Conservation (phyloP, 192 early-diverging fungal genomes). For the Coemansia sp. region DNA sequence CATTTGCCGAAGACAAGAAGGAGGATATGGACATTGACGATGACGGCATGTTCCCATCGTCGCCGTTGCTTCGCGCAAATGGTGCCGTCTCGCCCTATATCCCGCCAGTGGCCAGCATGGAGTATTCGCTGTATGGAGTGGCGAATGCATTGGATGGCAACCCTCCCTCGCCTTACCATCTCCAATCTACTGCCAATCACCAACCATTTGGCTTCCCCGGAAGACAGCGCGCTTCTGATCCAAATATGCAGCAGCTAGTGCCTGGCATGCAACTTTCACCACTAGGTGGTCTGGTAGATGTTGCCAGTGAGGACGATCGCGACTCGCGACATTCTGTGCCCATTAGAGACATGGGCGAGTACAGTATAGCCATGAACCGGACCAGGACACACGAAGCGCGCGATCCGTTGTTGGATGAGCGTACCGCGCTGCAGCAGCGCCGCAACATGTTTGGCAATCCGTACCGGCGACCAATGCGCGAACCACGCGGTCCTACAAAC, state of each 20-base stretch:
- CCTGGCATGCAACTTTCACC: conserved; percentile 32
- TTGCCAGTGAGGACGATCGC: conserved; percentile 55
- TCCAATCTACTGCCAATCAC: neutral
- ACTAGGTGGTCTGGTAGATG: conserved; percentile 41
- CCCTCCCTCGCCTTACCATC: neutral
- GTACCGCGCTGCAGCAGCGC: conserved; percentile 54
- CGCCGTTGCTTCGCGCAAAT: neutral
- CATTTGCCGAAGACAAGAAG: conserved; percentile 1
- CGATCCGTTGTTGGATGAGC: conserved; percentile 69
- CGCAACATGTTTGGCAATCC: conserved; percentile 79
- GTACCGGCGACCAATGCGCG: conserved; percentile 59
- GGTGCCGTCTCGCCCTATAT: conserved; percentile 11
- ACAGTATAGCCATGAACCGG: conserved; percentile 59
- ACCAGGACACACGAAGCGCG: conserved; percentile 58
- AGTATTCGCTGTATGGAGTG: conserved; percentile 41
- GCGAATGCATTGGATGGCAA: conserved; percentile 3
- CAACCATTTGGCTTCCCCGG: neutral
- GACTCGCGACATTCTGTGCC: conserved; percentile 66
- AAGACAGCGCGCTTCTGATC: conserved; percentile 5
- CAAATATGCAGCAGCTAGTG: conserved; percentile 20
- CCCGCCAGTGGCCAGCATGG: conserved; percentile 48
- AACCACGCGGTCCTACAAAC: conserved; percentile 50
- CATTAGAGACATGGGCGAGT: conserved; percentile 72
- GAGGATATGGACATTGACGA: conserved; percentile 17
- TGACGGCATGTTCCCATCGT: neutral